Conservation (phyloP, 2,329 filamentous ascomycete species). For the Zymoseptoria pseudotritici region DNA sequence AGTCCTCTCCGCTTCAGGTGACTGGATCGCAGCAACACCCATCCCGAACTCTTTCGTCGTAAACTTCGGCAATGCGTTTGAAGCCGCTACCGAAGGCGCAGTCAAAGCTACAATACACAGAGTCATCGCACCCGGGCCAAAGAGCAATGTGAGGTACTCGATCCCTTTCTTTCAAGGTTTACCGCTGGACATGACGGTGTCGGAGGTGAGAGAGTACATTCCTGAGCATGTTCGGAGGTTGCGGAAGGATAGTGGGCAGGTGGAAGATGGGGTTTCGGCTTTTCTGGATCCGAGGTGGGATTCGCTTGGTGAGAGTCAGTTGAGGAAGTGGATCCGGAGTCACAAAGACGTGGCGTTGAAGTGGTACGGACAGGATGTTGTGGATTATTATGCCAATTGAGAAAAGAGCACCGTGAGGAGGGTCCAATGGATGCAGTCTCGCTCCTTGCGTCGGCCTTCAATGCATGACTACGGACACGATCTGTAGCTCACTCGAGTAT, state of each 20-base stretch:
- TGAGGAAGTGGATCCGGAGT: conserved; percentile 31
- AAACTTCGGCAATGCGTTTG: conserved; percentile 53
- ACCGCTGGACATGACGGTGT: conserved; percentile 33
- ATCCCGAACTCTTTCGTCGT: conserved; percentile 48
- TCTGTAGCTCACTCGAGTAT: too few species aligned
- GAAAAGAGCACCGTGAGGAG: too few species aligned
- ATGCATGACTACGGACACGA: too few species aligned
- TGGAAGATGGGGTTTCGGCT: conserved; percentile 12
- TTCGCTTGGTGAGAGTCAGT: conserved; percentile 32
- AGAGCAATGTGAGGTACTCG: conserved; percentile 23
- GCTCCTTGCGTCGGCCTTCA: too few species aligned
- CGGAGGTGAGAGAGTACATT: conserved; percentile 32
- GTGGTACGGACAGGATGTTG: conserved; percentile 29
- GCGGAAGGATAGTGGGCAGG: conserved; percentile 8
- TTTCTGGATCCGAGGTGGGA: conserved; percentile 30
- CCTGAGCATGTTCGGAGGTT: conserved; percentile 20
- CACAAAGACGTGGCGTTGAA: conserved; percentile 30
- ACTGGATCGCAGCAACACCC: conserved; percentile 46
- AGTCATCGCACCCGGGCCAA: conserved; percentile 20
- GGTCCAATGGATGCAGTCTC: too few species aligned
- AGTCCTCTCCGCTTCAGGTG: conserved; percentile 42
- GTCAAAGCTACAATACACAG: conserved; percentile 47
- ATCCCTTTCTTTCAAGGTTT: conserved; percentile 35
- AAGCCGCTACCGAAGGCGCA: conserved; percentile 48
- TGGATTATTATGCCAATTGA: neutral